phyloP scores from a whole-genome alignment of 75 land plant species.

The Picea sitchensis region DNA sequence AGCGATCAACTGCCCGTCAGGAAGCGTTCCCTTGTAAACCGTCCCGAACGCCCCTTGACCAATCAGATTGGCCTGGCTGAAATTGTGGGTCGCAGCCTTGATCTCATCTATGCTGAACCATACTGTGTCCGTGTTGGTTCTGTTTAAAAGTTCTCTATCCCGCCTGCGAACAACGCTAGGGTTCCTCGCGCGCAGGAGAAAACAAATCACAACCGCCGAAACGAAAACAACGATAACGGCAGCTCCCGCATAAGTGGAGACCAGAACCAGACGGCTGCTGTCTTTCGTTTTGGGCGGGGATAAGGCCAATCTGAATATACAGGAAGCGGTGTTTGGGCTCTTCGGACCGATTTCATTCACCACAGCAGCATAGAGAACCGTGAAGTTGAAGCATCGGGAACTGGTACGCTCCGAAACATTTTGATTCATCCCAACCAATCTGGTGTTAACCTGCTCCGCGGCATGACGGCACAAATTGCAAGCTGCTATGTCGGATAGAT shows the following conservation, averaged over 20 bases:
- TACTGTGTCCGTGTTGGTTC: constrained; percentile 4
- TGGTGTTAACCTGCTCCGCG: constrained; percentile 7
- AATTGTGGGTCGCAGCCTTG: constrained; percentile 13
- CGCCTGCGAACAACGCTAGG: background rate
- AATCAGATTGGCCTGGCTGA: constrained; percentile 33
- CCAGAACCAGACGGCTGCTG: constrained; percentile 1
- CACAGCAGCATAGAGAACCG: constrained; percentile 58
- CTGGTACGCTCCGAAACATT: background rate
- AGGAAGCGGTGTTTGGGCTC: constrained; percentile 26
- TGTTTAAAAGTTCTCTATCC: constrained; percentile 1
- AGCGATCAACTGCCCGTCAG: constrained; percentile 15
- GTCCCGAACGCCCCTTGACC: background rate
- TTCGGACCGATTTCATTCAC: constrained; percentile 49
- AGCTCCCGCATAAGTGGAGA: constrained; percentile 23
- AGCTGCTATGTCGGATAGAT: constrained; percentile 28
- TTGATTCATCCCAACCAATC: background rate
- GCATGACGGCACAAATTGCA: constrained; percentile 60
- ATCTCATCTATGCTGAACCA: background rate
- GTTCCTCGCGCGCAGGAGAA: constrained; percentile 5
- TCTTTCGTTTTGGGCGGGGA: background rate
- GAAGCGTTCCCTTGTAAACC: background rate
- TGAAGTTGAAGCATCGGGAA: constrained; percentile 39
- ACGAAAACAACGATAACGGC: constrained; percentile 15
- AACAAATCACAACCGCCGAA: constrained; percentile 3
- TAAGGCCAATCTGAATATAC: constrained; percentile 23